A percentile compares a stretch with the other conserved stretches of the same genome.
Evolutionary conservation across 2,329 filamentous ascomycete species (phyloP).

Genomic region (Incumbomyces lentus): DNA sequence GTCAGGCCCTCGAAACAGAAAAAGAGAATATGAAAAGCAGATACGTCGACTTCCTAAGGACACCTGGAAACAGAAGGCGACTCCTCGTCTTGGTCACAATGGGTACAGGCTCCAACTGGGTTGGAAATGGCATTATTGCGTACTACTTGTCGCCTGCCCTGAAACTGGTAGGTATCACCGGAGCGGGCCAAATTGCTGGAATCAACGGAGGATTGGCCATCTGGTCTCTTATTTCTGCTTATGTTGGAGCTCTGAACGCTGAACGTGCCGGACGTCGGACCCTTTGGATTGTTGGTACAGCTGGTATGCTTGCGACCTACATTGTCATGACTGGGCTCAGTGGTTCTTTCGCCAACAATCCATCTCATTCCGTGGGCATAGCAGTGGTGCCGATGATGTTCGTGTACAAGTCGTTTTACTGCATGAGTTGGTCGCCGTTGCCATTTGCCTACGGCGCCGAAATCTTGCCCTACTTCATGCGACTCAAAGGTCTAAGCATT

Average conservation of each 20-base stretch:
- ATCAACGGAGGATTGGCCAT: slow-evolving; percentile 17
- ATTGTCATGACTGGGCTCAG: slow-evolving; percentile 21
- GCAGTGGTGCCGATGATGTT: slow-evolving; percentile 25
- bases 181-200: slow-evolving; percentile 8
- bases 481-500: slow-evolving; percentile 35
- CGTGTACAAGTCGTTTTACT: slow-evolving; percentile 26
- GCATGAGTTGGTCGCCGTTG: slow-evolving; percentile 27
- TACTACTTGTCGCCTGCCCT: slow-evolving; percentile 18
- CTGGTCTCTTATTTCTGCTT: slow-evolving; percentile 21
- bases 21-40: not conserved
- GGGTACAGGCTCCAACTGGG: slow-evolving; percentile 9
- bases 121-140: slow-evolving; percentile 18
- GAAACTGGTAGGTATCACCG: slow-evolving; percentile 18
- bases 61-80: slow-evolving; percentile 21
- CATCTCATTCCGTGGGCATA: slow-evolving; percentile 13
- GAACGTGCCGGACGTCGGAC: slow-evolving; percentile 21
- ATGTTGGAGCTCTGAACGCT: slow-evolving; percentile 17
- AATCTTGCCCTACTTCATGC: slow-evolving; percentile 39
- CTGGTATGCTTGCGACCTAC: slow-evolving; percentile 21
- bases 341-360: slow-evolving; percentile 16
- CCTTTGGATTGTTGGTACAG: slow-evolving; percentile 18
- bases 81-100: slow-evolving; percentile 22
- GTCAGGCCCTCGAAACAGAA: not conserved
- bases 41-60: slow-evolving; percentile 29
- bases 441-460: slow-evolving; percentile 33